Percentiles rank a stretch among this genome's conserved stretches.
Evolutionary conservation across 2,329 filamentous ascomycete species (phyloP).

Genomic region (Chaetomiaceae sp.): DNA sequence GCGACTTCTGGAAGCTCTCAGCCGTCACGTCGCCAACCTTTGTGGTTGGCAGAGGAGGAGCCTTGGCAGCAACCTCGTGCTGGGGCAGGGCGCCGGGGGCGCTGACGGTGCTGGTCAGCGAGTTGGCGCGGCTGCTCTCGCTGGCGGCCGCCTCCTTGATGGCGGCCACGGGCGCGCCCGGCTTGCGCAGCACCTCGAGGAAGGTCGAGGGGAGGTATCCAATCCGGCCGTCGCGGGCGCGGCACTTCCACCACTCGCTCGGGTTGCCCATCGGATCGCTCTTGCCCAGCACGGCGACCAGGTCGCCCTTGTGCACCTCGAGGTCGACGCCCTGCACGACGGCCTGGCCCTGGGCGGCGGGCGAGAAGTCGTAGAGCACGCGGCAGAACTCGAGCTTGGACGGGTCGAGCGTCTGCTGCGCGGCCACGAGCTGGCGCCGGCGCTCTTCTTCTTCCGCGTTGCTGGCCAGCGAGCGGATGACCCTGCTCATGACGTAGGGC

Average conservation of each 20-base stretch:
- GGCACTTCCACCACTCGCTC: constrained; percentile 96
- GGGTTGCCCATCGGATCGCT: constrained; percentile 86
- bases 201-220: constrained; percentile 92
- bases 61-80: constrained; percentile 22
- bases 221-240: constrained; percentile 81
- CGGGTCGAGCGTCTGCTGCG: constrained; percentile 63
- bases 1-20: constrained; percentile 54
- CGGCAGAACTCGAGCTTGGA: constrained; percentile 95
- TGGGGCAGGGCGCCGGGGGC: constrained; percentile 19
- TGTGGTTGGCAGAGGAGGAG: constrained; percentile 29
- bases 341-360: constrained; percentile 55
- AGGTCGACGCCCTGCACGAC: constrained; percentile 73
- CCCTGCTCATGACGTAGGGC: constrained; percentile 94
- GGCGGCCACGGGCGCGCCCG: constrained; percentile 47
- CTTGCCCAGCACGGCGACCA: constrained; percentile 91
- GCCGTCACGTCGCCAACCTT: constrained; percentile 51
- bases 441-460: constrained; percentile 80
- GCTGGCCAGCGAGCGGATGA: constrained; percentile 79
- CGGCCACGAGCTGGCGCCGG: constrained; percentile 43
- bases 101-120: constrained; percentile 43
- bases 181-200: constrained; percentile 66
- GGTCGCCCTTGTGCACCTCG: constrained; percentile 87
- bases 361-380: constrained; percentile 88
- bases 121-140: constrained; percentile 46
- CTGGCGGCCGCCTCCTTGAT: constrained; percentile 45